Conservation (phyloP, 345 rosid species). For the Populus alba region DNA sequence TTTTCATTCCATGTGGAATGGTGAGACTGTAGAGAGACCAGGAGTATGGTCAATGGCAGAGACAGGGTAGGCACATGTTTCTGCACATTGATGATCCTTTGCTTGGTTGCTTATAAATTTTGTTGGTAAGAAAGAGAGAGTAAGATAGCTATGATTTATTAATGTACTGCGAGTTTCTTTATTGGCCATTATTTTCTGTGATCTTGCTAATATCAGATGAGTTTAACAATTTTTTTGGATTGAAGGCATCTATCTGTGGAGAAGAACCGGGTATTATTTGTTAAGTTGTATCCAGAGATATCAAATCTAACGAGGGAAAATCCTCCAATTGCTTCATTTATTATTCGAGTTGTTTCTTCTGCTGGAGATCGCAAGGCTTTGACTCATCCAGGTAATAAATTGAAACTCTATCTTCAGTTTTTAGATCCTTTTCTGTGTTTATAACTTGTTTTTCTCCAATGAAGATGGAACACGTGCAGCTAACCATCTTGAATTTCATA, state of each 20-base stretch:
- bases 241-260: slow-evolving; percentile 87
- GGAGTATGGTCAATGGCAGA: background rate
- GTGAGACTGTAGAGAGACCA: background rate
- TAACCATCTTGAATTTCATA: background rate
- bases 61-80: slow-evolving; percentile 1
- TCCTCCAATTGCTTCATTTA: slow-evolving; percentile 88
- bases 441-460: background rate
- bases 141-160: background rate
- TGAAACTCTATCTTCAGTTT: background rate
- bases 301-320: slow-evolving; percentile 69
- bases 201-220: background rate
- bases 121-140: background rate
- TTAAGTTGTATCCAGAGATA: slow-evolving; percentile 77
- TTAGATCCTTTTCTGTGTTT: background rate
- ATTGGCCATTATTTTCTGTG: slow-evolving; percentile 1
- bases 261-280: slow-evolving; percentile 64
- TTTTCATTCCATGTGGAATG: background rate
- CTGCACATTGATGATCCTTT: background rate
- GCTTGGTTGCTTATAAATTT: slow-evolving; percentile 10
- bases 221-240: slow-evolving; percentile 12
- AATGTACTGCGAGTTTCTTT: background rate
- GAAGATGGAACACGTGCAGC: background rate
- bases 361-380: slow-evolving; percentile 67
- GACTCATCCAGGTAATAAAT: slow-evolving; percentile 70
- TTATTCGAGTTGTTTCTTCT: slow-evolving; percentile 63